Conservation (phyloP, 768 basidiomycete genomes). For the Trametes villosa region DNA sequence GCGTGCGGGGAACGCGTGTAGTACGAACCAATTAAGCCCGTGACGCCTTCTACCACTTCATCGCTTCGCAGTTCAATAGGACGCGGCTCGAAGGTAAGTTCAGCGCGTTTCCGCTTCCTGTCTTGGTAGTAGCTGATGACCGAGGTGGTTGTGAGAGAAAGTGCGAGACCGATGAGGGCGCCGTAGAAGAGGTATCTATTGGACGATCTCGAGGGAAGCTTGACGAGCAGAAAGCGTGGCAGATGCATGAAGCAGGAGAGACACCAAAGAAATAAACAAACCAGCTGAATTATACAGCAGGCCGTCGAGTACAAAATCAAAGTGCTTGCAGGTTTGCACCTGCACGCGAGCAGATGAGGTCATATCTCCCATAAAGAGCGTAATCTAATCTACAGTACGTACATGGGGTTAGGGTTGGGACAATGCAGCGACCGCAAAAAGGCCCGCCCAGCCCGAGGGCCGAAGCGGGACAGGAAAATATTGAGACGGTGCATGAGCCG, state of each 20-base stretch:
- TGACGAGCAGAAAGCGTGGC: slow-evolving; percentile 3
- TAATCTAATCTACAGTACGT: slow-evolving; percentile 4
- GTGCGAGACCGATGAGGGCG: slow-evolving; percentile 72
- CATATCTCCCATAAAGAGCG: slow-evolving; percentile 6
- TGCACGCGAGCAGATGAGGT: slow-evolving; percentile 7
- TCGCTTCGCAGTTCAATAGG: slow-evolving; percentile 76
- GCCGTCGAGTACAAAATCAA: not conserved
- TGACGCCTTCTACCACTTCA: slow-evolving; percentile 79
- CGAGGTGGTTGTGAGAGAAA: slow-evolving; percentile 75
- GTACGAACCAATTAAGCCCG: slow-evolving; percentile 76
- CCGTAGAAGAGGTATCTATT: slow-evolving; percentile 49
- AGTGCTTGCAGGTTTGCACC: not conserved
- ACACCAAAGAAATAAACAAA: not conserved
- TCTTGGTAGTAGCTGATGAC: slow-evolving; percentile 56
- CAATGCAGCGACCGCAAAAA: slow-evolving; percentile 35
- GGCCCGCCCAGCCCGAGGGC: slow-evolving; percentile 59
- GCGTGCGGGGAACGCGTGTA: not conserved
- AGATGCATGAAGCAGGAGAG: slow-evolving; percentile 8
- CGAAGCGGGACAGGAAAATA: slow-evolving; percentile 51
- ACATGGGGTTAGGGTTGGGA: slow-evolving; percentile 37
- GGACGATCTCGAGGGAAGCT: slow-evolving; percentile 21
- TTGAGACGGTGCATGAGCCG: slow-evolving; percentile 51
- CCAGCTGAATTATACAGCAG: not conserved
- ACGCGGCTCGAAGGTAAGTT: slow-evolving; percentile 42
- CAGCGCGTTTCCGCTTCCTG: slow-evolving; percentile 48